phyloP scores from a whole-genome alignment of 352 stramenopile genomes.

The Peronospora belbahrii region DNA sequence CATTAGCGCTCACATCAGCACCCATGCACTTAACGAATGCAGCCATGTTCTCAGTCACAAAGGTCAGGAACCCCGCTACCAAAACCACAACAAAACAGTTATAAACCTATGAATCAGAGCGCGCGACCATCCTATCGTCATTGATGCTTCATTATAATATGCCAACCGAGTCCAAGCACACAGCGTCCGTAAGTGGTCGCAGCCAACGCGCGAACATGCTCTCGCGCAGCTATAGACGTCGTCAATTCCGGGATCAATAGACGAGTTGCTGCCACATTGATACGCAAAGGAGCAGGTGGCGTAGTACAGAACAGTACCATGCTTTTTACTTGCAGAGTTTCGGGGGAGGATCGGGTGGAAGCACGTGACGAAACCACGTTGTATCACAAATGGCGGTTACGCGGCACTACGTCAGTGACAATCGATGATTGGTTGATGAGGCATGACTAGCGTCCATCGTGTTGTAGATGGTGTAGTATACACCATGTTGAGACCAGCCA shows the following conservation, averaged over 20 bases:
- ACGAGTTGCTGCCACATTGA: slow-evolving; percentile 26
- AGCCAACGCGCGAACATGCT: slow-evolving; percentile 23
- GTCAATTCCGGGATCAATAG: slow-evolving; percentile 20
- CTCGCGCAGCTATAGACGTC: slow-evolving; percentile 18
- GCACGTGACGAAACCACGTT: slow-evolving; percentile 14
- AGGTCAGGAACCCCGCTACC: slow-evolving; percentile 61
- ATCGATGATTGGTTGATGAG: slow-evolving; percentile 18
- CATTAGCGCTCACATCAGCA: slow-evolving; percentile 15
- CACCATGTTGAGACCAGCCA: slow-evolving; percentile 2
- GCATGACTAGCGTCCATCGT: slow-evolving; percentile 16
- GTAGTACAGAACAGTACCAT: slow-evolving; percentile 33
- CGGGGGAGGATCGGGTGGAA: slow-evolving; percentile 4
- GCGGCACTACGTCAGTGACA: slow-evolving; percentile 21
- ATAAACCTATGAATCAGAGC: neutral
- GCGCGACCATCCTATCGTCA: neutral
- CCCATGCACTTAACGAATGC: slow-evolving; percentile 30
- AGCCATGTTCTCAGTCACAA: slow-evolving; percentile 37
- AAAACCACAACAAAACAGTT: neutral
- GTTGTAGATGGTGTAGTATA: slow-evolving; percentile 18
- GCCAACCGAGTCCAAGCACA: slow-evolving; percentile 58
- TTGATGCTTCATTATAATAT: neutral
- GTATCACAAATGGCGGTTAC: slow-evolving; percentile 24
- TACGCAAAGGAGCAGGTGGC: slow-evolving; percentile 15
- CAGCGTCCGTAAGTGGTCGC: slow-evolving; percentile 55
- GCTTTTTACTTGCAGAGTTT: slow-evolving; percentile 10